These are phyloP conservation scores for Heritiera littoralis DNA, from an alignment of 345 rosid genomes.

Conservation along the genomic window DNA sequence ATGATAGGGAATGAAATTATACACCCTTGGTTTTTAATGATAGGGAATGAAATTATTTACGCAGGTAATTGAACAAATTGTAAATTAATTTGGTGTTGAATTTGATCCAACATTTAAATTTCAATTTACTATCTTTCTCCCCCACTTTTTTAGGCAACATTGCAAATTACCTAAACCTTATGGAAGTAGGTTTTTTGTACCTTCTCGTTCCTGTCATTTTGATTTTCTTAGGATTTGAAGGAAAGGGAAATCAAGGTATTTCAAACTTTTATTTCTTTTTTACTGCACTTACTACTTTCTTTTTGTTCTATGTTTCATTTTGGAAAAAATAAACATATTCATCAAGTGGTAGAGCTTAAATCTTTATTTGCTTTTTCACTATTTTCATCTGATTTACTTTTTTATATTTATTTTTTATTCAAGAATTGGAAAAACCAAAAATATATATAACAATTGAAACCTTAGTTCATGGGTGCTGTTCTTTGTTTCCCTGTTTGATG, in stretches of 20 bases:
- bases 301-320: background rate
- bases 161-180: constrained; percentile 80
- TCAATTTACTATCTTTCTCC: background rate
- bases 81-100: background rate
- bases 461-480: too few relatives aligned
- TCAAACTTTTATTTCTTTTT: constrained; percentile 12
- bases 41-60: background rate
- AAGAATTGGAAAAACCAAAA: too few relatives aligned
- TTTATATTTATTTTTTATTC: too few relatives aligned
- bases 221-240: constrained; percentile 94
- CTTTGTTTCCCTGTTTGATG: too few relatives aligned
- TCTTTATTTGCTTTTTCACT: too few relatives aligned
- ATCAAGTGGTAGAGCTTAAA: too few relatives aligned
- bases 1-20: too few relatives aligned
- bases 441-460: too few relatives aligned
- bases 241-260: constrained; percentile 93
- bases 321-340: too few relatives aligned
- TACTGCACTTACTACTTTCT: background rate
- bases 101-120: background rate
- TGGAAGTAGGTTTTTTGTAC: constrained; percentile 85
- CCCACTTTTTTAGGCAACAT: constrained; percentile 54
- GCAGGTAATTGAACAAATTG: constrained; percentile 55
- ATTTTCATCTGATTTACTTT: too few relatives aligned
- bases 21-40: too few relatives aligned
- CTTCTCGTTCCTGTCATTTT: constrained; percentile 93